Base-by-base conservation (phyloP, 345 rosid species). In the Gossypioides kirkii region DNA sequence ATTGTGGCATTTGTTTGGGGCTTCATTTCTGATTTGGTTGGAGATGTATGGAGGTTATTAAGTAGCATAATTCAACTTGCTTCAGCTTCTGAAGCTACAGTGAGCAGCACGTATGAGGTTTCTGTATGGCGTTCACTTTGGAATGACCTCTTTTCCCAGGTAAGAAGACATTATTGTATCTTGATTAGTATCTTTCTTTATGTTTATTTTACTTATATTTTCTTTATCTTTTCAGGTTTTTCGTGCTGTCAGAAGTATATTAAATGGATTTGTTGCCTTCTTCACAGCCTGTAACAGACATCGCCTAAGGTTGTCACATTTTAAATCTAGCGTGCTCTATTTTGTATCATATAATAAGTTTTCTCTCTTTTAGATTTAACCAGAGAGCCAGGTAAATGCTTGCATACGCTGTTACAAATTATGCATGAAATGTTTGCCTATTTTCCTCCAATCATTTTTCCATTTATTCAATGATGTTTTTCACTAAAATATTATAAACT, bases 61-160 rank as follows among this genome's bases (percentile, higher is more conserved):
- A 86, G 92, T 73, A 72, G 87, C 79, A 49, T 91, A 66, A 69
- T 86, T 74, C 84, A 74, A 83, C 53, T 90, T 74, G 85, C 92
- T 79, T 83, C 96, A 54, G 85, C 89, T 78, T 83, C 98, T 10
- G 82, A 83, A 78, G 83, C 84, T 61, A 80, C 93, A 58, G 89
- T 84, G 49, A 86, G 78, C 71, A 70, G 79, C 71, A 72, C 91
- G 4, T 81, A 78, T 70, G 91, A 91, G 84, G 90, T 89, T 81
- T 91, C 98, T 54, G 76, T 87, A 78, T 91, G 98, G 97, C 96
- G 91, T 22, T 86, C 91, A 1, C 96, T 96, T 59, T 96, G 99
- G 99, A 90, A 90, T 74, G 99, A 96, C 75, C 93, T 96, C 55
- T 96, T 96, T 80, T 96, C 99, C 66, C 93, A 96, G 86, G 99